A percentile compares a stretch with the other conserved stretches of the same genome.
Conservation (phyloP, 1,139 yeast genomes). For the Pichiaceae sp. region DNA sequence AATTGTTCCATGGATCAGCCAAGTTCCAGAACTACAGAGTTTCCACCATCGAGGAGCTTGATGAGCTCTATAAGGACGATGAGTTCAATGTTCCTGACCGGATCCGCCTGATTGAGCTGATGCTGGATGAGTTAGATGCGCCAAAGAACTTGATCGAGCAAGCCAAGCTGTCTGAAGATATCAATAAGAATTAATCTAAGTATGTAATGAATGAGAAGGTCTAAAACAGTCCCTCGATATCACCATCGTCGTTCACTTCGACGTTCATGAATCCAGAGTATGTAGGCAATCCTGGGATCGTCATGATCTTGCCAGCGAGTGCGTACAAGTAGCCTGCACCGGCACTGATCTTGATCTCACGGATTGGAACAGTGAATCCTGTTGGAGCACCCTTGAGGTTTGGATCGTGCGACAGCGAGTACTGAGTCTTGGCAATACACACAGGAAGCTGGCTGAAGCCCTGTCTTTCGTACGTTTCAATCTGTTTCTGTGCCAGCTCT, state of each 20-base stretch:
- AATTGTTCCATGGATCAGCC: constrained; percentile 61
- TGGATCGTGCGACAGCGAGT: constrained; percentile 75
- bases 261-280: constrained; percentile 82
- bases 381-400: constrained; percentile 76
- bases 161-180: constrained; percentile 68
- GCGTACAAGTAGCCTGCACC: constrained; percentile 84
- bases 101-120: constrained; percentile 71
- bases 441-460: constrained; percentile 71
- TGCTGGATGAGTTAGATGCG: constrained; percentile 78
- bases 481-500: constrained; percentile 58
- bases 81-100: constrained; percentile 52
- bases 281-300: constrained; percentile 78
- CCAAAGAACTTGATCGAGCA: constrained; percentile 65
- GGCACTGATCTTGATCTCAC: constrained; percentile 72
- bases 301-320: constrained; percentile 74
- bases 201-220: not conserved
- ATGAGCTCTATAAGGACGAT: constrained; percentile 43
- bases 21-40: constrained; percentile 47
- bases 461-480: constrained; percentile 57
- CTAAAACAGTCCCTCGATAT: constrained; percentile 69
- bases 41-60: constrained; percentile 58
- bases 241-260: constrained; percentile 70
- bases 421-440: constrained; percentile 80
- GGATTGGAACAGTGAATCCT: constrained; percentile 69
- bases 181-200: constrained; percentile 29